Percentiles rank a stretch among this genome's conserved stretches.
phyloP scores from a whole-genome alignment of 176 grass and related monocot genomes.

The Chrysopogon serrulatus region DNA sequence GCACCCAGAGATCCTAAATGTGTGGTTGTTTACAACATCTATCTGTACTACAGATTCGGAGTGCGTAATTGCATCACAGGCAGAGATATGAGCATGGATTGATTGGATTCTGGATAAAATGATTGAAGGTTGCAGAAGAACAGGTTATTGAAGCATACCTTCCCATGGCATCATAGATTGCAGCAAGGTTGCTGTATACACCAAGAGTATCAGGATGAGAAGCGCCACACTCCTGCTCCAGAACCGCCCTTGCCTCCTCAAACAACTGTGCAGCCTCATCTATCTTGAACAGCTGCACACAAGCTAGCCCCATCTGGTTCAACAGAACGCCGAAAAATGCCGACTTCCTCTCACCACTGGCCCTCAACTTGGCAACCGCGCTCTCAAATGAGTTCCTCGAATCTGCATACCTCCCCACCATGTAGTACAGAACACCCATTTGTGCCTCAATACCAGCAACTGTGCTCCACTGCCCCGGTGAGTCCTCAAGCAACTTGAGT shows the following conservation, averaged over 20 bases:
- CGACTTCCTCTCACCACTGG: slow-evolving; percentile 78
- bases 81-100: background rate
- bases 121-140: background rate
- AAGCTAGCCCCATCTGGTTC: slow-evolving; percentile 94
- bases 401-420: slow-evolving; percentile 73
- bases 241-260: slow-evolving; percentile 80
- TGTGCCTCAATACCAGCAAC: slow-evolving; percentile 91
- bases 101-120: background rate
- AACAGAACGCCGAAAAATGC: slow-evolving; percentile 89
- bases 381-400: slow-evolving; percentile 76
- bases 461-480: slow-evolving; percentile 83
- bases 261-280: slow-evolving; percentile 93
- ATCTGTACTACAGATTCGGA: background rate
- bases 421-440: slow-evolving; percentile 91
- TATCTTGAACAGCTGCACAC: slow-evolving; percentile 97
- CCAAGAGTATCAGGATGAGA: slow-evolving; percentile 86
- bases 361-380: slow-evolving; percentile 67
- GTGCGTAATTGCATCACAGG: background rate
- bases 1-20: background rate
- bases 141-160: slow-evolving; percentile 34
- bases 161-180: slow-evolving; percentile 98
- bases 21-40: background rate
- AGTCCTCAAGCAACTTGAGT: slow-evolving; percentile 69
- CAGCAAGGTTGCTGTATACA: slow-evolving; percentile 93
- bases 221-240: slow-evolving; percentile 82